Conservation (phyloP, 257 asterid genomes). For the Oldenlandia corymbosa region DNA sequence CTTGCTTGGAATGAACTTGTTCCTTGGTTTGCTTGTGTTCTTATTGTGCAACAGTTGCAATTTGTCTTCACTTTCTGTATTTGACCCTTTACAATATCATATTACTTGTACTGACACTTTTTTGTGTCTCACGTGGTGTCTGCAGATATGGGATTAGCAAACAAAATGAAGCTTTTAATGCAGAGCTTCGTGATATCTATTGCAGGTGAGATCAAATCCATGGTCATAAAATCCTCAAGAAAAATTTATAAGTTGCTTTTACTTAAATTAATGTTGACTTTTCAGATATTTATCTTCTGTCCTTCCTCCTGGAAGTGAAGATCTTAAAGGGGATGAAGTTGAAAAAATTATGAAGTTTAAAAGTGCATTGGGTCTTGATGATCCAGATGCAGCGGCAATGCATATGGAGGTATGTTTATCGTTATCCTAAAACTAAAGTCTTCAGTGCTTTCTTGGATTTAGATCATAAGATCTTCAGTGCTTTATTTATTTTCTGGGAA, state of each 20-base stretch:
- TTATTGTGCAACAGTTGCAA: background rate
- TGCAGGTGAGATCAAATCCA: conserved; percentile 48
- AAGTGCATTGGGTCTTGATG: conserved; percentile 89
- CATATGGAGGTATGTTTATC: conserved; percentile 79
- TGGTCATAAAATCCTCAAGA: too few species aligned
- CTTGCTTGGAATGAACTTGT: background rate
- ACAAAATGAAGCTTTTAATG: conserved; percentile 77
- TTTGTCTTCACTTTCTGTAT: background rate
- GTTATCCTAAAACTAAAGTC: background rate
- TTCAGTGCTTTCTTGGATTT: background rate
- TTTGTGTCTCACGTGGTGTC: conserved; percentile 11
- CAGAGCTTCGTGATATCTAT: conserved; percentile 89
- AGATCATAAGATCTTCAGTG: conserved; percentile 12
- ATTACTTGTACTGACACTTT: background rate
- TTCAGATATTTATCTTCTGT: conserved; percentile 69
- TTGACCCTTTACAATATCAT: background rate
- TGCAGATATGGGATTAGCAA: conserved; percentile 87
- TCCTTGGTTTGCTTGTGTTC: background rate
- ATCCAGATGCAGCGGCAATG: conserved; percentile 95
- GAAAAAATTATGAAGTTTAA: conserved; percentile 71
- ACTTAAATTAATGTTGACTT: conserved; percentile 8
- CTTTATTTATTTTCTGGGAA: conserved; percentile 14
- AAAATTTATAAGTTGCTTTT: too few species aligned
- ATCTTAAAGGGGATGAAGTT: conserved; percentile 86
- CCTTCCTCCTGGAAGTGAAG: conserved; percentile 79